Evolutionary conservation across 176 grass and related monocot genomes (phyloP).

Genomic region (Cenchrus purpureus): DNA sequence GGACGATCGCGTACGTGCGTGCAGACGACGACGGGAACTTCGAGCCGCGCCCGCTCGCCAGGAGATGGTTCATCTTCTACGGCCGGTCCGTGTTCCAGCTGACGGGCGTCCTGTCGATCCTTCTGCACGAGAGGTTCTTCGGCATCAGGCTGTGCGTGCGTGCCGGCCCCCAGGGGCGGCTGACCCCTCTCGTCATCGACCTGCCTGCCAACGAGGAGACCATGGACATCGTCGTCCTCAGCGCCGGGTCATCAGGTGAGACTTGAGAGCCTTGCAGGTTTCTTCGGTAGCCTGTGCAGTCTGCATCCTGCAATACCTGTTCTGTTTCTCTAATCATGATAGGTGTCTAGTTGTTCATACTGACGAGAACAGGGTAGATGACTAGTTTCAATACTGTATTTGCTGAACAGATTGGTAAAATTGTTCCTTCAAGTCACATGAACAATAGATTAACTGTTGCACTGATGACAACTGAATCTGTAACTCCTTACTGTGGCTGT

Average conservation of each 20-base stretch:
- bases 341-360: background rate
- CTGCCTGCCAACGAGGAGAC: background rate
- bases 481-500: background rate
- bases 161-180: background rate
- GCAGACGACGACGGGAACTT: background rate
- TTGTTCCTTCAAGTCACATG: background rate
- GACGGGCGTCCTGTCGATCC: background rate
- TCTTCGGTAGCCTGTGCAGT: too few species aligned
- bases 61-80: background rate
- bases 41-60: background rate
- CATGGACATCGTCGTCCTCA: conserved; percentile 5
- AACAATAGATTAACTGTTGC: background rate
- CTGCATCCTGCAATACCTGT: background rate
- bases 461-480: background rate
- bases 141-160: conserved; percentile 7
- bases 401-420: background rate
- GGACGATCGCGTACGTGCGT: background rate
- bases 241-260: background rate
- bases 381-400: background rate
- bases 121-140: background rate
- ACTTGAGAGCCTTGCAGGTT: background rate
- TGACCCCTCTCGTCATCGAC: conserved; percentile 31
- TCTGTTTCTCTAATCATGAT: background rate
- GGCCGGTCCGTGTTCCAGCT: background rate
- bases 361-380: background rate